Base-by-base conservation (phyloP, 73 alveolate species). In the Tetrahymena borealis region DNA sequence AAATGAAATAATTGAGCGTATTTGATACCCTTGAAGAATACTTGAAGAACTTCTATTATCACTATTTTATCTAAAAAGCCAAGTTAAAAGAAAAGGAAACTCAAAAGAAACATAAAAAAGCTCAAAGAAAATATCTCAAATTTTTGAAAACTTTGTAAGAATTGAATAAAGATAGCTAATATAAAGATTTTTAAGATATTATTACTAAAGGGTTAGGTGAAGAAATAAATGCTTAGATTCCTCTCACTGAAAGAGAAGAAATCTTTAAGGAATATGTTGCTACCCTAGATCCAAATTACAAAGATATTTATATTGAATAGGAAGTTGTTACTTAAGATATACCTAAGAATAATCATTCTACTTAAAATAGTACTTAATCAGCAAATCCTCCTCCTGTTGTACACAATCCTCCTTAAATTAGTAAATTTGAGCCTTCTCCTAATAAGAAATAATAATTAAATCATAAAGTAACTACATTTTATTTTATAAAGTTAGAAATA, bases 241-340 rank as follows among this genome's bases (percentile, higher is more conserved):
- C 85, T 60, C 85, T 60, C 85, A 60, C 85, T 60, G 85, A 60
- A 60, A 60, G 85, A 60, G 85, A 60, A 60, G 85, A 60, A 60
- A 60, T 60, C 28, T 60, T 60, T 60, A 60, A 60, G 28, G 85
- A 60, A 60, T 60, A 60, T 60, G 85, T 60, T 0, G 85, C 85
- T 60, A 60, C 85, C 38, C 85, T 60, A 24, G 85, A 60, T 60
- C 85, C 85, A 24, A 60, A 60, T 35, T 60, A 60, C 31, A 60
- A 60, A 20, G 85, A 60, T 60, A 60, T 60, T 60, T 60, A 60
- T 60, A 60, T 60, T 0, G 85, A 60, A n/a, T n/a, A 60, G 28
- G 85, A 60, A 60, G 13, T 35, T 60, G 85, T 60, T 60, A 32
- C 85, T 60, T 35, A 60, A 60, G 85, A 60, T 60, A 24, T 60